A percentile compares a stretch with the other conserved stretches of the same genome.
Conservation (phyloP, 2,329 filamentous ascomycete species). For the Cercospora berteroae region DNA sequence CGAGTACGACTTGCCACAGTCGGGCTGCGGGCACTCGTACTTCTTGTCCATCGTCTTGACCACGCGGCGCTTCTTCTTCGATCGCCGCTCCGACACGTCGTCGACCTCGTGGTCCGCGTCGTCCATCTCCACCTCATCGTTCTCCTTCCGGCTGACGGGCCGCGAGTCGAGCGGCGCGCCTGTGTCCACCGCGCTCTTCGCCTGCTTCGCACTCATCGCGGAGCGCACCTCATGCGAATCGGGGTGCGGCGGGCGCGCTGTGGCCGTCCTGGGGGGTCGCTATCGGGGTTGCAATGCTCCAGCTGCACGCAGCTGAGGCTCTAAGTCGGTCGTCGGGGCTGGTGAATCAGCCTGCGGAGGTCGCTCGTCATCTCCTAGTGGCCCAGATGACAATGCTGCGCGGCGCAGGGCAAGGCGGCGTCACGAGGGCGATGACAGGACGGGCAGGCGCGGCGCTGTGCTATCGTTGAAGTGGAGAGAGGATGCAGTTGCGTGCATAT, state of each 20-base stretch:
- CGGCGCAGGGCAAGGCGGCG: not conserved
- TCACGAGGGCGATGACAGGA: not conserved
- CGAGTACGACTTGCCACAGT: slow-evolving; percentile 94
- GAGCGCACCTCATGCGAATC: not conserved
- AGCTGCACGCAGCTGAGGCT: slow-evolving; percentile 14
- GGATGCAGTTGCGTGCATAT: not conserved
- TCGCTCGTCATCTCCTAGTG: slow-evolving; percentile 23
- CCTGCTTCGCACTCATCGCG: slow-evolving; percentile 10
- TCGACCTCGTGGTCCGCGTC: slow-evolving; percentile 33
- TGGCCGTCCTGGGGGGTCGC: slow-evolving; percentile 4
- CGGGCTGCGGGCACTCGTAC: slow-evolving; percentile 70
- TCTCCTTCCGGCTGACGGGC: slow-evolving; percentile 15
- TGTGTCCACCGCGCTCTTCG: slow-evolving; percentile 10
- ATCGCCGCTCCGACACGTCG: slow-evolving; percentile 23
- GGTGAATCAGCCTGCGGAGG: slow-evolving; percentile 26
- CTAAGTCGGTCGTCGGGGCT: slow-evolving; percentile 15
- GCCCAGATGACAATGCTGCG: slow-evolving; percentile 3
- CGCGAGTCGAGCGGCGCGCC: slow-evolving; percentile 15
- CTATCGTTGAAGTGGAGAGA: not conserved
- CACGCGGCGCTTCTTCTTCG: slow-evolving; percentile 37
- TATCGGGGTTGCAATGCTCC: not conserved
- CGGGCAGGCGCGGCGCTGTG: not conserved
- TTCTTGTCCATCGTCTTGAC: slow-evolving; percentile 59
- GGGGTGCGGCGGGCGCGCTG: slow-evolving; percentile 8
- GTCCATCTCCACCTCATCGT: slow-evolving; percentile 23